Base-by-base conservation (phyloP, 1,284 basidiomycete species). In the Neonothopanus nambi region DNA sequence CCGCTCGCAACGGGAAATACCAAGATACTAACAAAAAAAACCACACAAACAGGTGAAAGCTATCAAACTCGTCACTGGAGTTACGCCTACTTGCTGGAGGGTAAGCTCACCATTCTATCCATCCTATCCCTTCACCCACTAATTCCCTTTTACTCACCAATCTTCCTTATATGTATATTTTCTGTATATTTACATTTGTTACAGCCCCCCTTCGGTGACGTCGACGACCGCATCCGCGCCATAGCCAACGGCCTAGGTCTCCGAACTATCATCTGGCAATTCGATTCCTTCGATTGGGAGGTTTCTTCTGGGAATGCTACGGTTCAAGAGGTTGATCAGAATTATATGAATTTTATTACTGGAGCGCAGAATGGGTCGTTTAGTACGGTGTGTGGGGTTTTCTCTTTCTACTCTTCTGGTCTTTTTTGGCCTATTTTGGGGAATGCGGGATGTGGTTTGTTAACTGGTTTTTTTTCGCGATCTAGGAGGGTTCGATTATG, bases 211-310 rank as follows among this genome's bases (percentile, higher is more conserved):
- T 87, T 72, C 58, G 82, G 82, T 43, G 80, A 83, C 51, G 69
- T 81, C 23, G 82, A 84, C 48, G 87, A 91, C 67, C 86, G 89
- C 48, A 81, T 91, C 42, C 81, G 89, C 42, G 75, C 79, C 37
- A 84, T 91, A 55, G 81, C 85, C 7, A 61, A 77, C 36, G 77
- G 72, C 1, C 77, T 89, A 53, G 76, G 79, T n/a, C 69, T 89
- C n/a, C 72, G 72, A 5, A 82, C 83, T 1, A 74, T 88, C 60
- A 68, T 87, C 36, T 87, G 85, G 85, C 65, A 77, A 62, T 85
- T 82, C 58, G 88, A 90, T 63, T 87, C 86, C 28, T 75, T 79
- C 36, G 83, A 91, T 70, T 87, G 89, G 89, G 73, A 78, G 62
- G 78, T 75, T 18, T 77, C 78, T 12, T 68, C 72, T 1, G 77